A percentile compares a stretch with the other conserved stretches of the same genome.
Evolutionary conservation across 139 green algal species (phyloP).

Genomic region (Haematococcus sp.): DNA sequence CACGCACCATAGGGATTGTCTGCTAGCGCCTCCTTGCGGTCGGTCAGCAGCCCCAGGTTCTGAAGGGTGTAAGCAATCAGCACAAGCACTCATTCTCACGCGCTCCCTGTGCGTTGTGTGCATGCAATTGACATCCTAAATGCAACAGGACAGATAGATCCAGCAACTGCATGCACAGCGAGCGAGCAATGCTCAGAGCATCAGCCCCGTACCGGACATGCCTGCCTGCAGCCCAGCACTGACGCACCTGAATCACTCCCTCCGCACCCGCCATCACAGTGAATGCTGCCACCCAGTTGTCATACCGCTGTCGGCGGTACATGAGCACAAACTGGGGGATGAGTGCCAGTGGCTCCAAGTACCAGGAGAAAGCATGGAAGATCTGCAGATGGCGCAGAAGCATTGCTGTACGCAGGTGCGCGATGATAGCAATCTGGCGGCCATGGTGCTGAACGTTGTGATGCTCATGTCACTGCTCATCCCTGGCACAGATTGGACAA

Average conservation of each 20-base stretch:
- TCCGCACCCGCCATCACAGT: constrained; percentile 15
- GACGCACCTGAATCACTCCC: constrained; percentile 31
- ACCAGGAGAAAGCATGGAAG: constrained; percentile 29
- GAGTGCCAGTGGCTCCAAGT: constrained; percentile 23
- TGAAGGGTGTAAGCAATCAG: no score
- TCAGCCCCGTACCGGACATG: no score
- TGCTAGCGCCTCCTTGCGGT: no score
- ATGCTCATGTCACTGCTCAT: constrained; percentile 11
- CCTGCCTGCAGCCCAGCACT: constrained; percentile 51
- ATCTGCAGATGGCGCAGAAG: constrained; percentile 17
- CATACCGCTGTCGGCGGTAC: constrained; percentile 21
- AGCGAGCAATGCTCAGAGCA: no score
- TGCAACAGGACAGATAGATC: no score
- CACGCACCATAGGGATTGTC: no score
- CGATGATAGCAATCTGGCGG: background rate
- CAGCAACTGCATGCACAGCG: no score
- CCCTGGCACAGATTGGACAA: background rate
- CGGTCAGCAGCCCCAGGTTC: no score
- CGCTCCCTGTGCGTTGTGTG: no score
- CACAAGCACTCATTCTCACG: no score
- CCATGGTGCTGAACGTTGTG: constrained; percentile 34
- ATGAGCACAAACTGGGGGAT: constrained; percentile 30
- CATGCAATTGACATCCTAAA: no score
- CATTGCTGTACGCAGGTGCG: no score
- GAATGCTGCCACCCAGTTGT: constrained; percentile 21